Base-by-base conservation (phyloP, 2,329 filamentous ascomycete genomes). In the Diaporthe vexans region DNA sequence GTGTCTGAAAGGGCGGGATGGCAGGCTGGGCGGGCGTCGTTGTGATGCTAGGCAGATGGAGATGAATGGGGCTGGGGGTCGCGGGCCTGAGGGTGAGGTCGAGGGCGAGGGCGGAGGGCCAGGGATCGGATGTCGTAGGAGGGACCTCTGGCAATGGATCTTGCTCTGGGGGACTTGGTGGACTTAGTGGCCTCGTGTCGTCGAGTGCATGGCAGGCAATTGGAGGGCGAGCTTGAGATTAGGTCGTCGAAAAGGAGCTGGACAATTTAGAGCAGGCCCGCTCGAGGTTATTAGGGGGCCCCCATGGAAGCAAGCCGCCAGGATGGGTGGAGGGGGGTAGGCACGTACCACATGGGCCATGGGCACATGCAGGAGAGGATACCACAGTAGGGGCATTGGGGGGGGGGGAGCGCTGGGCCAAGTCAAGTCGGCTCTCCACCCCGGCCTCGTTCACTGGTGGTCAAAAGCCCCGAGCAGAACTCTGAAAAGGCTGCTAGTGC, bases 221-320 rank as follows among this genome's bases (percentile, higher is more conserved):
- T 68, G 63, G 63, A 68, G 33, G 63, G 33, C 63, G 9, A 29
- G 63, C 63, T 68, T 68, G 63, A 68, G 63, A 68, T 61, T 61
- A 59, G 70, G 70, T 63, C 57, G 70, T 72, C 57, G 61, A 74
- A 74, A 74, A 74, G 73, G 73, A 74, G 73, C 73, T 72, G 59
- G 70, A 63, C 69, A 72, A 68, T 74, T 72, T 74, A 73, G 57
- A 72, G 69, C 54, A 73, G 73, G 69, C 73, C 73, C 73, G 73
- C 59, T 67, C 63, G 54, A 71, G 65, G 67, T 58, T 59, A 68
- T 72, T 56, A 74, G 69, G 59, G 59, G 69, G 68, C 56, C 19
- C 57, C 46, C 46, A 54, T 43, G 69, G 69, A 72, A 72, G 57
- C 59, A 54, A 26, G 37, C 58, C 52, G 24, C 26, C 63, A 61